Evolutionary conservation across 1,284 basidiomycete species (phyloP), one percentile per base, ranked within the genome.

Genomic region (Inonotus hispidus): DNA sequence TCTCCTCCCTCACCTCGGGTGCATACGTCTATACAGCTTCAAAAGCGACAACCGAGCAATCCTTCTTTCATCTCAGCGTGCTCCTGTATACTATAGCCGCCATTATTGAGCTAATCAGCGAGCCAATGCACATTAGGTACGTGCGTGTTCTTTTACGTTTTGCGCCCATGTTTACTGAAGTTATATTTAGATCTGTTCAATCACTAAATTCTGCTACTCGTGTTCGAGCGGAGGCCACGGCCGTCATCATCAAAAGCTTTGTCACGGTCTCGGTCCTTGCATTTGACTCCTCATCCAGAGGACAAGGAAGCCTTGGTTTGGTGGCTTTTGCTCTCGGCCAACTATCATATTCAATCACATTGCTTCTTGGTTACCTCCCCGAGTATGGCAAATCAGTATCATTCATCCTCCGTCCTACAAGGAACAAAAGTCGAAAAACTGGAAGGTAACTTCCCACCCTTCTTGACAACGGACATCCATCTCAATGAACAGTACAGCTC

Each of bases 261-360:
- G 75, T 80, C 1, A 91, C 91, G 0, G 87, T 95, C 62, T 63
- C 80, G 0, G 75, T 88, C 1, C 76, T 95, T 11, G 72, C 82
- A 0, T 73, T 78, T 38, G 81, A 82, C 61, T 62, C 65, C 47
- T 53, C 69, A 67, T 39, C 27, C 10, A 57, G 27, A 8, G 47
- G 43, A 35, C 68, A 73, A 0, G 74, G 78, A 6, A 68, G 78
- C 1, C 74, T 81, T 59, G 85, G 89, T 4, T 76, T 97, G 45
- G 67, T 92, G 7, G 92, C 90, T 0, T 97, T 97, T 69, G 93
- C 91, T 0, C 61, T 84, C 0, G 92, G 93, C 0, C 92, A 97
- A 70, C 70, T 90, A 1, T 77, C 80, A 1, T 96, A 95, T 66
- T 81, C 84, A n/a, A 61, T 75, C 13, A 53, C 7, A 67, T 70